Percentiles rank a stretch among this genome's conserved stretches.
Evolutionary conservation across 176 grass and related monocot genomes (phyloP).

Genomic region (Otatea glauca): DNA sequence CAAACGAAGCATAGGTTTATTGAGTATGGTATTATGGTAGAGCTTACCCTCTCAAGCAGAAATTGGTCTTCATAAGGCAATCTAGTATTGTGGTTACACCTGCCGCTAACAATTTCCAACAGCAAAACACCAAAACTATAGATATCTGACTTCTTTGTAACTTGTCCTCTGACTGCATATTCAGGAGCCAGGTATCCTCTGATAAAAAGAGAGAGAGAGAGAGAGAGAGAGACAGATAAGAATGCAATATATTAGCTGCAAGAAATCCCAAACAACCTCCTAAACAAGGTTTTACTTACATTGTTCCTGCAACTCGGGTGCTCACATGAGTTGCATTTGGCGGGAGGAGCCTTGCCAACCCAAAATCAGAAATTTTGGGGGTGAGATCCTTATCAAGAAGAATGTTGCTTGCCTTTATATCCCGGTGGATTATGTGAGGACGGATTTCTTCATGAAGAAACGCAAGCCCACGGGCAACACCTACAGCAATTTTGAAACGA

Average conservation of each 20-base stretch:
- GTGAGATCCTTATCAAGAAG: slow-evolving; percentile 83
- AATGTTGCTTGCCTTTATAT: slow-evolving; percentile 95
- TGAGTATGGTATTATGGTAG: slow-evolving; percentile 26
- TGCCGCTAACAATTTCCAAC: slow-evolving; percentile 82
- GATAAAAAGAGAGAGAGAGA: neutral
- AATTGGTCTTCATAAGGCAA: slow-evolving; percentile 79
- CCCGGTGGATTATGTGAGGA: slow-evolving; percentile 77
- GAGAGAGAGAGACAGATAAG: neutral
- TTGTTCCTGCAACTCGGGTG: slow-evolving; percentile 82
- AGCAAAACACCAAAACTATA: slow-evolving; percentile 91
- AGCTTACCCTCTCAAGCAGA: slow-evolving; percentile 84
- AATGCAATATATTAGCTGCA: neutral
- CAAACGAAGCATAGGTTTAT: slow-evolving; percentile 15
- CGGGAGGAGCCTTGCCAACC: slow-evolving; percentile 76
- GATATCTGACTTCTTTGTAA: slow-evolving; percentile 85
- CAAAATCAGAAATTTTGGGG: slow-evolving; percentile 92
- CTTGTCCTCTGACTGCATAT: slow-evolving; percentile 81
- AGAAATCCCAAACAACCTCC: slow-evolving; percentile 3
- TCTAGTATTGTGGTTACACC: slow-evolving; percentile 73
- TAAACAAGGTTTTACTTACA: slow-evolving; percentile 51
- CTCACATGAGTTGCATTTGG: slow-evolving; percentile 83
- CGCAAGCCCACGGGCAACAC: slow-evolving; percentile 72
- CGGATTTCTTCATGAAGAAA: slow-evolving; percentile 79
- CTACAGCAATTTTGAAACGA: slow-evolving; percentile 71
- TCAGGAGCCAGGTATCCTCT: slow-evolving; percentile 88